Conservation (phyloP, 257 asterid genomes). For the Jaltomata sinuosa region DNA sequence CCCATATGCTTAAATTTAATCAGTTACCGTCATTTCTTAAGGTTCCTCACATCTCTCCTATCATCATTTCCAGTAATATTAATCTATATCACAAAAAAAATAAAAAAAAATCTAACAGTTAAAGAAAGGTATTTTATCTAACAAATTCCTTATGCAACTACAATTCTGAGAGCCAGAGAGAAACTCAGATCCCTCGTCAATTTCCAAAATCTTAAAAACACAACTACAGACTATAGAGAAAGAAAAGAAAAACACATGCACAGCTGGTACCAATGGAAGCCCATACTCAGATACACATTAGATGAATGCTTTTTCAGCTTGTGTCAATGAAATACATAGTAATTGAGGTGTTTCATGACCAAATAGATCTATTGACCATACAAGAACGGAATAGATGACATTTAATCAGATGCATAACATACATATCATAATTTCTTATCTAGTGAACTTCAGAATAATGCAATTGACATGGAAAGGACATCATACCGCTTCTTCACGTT, state of each 20-base stretch:
- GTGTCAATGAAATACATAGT: neutral
- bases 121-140: neutral
- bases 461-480: neutral
- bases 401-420: neutral
- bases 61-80: neutral
- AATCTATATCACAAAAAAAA: neutral
- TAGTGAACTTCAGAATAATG: neutral
- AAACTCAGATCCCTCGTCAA: neutral
- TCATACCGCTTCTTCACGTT: constrained; percentile 72
- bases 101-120: too few species aligned
- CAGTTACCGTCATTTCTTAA: neutral
- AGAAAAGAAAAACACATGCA: neutral
- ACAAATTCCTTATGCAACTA: neutral
- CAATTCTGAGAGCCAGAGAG: neutral
- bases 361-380: neutral
- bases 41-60: neutral
- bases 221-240: neutral
- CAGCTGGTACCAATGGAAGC: neutral
- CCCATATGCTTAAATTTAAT: neutral
- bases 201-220: neutral
- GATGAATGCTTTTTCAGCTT: neutral
- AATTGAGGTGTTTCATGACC: neutral
- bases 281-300: neutral
- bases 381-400: neutral
- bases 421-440: neutral